Percentiles rank a stretch among this genome's conserved stretches.
phyloP scores from a whole-genome alignment of 768 basidiomycete species.

The Russula sp. region DNA sequence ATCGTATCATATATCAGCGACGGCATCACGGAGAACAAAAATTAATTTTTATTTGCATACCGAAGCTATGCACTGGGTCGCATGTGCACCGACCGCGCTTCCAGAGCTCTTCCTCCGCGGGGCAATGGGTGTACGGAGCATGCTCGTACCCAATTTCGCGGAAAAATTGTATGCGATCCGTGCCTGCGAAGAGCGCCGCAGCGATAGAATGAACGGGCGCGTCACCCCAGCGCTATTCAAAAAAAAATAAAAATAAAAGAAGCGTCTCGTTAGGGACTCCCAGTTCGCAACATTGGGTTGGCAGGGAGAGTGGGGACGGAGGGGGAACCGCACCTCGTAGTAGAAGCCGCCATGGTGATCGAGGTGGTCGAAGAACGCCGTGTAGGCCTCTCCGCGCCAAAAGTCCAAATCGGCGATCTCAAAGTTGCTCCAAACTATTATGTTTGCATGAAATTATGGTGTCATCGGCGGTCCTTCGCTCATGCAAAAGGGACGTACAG shows the following conservation, averaged over 20 bases:
- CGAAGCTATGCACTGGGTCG: constrained; percentile 48
- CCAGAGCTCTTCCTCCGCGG: constrained; percentile 32
- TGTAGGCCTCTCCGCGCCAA: constrained; percentile 78
- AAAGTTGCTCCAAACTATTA: constrained; percentile 90
- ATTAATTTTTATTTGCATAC: constrained; percentile 33
- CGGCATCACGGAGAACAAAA: too few relatives aligned
- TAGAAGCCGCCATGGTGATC: constrained; percentile 82
- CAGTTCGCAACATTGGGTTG: too few relatives aligned
- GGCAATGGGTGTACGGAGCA: constrained; percentile 60
- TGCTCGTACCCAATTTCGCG: constrained; percentile 81
- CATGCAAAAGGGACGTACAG: constrained; percentile 37
- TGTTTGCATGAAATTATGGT: not conserved
- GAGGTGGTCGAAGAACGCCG: constrained; percentile 74
- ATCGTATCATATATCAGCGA: not conserved
- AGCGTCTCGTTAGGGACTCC: too few relatives aligned
- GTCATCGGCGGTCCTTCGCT: not conserved
- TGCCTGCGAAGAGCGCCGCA: constrained; percentile 64
- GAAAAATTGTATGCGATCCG: constrained; percentile 77
- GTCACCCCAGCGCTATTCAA: constrained; percentile 78
- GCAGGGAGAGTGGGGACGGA: constrained; percentile 22
- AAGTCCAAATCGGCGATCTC: constrained; percentile 83
- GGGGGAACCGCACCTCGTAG: constrained; percentile 52
- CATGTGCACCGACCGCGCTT: constrained; percentile 41
- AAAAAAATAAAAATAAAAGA: too few relatives aligned
- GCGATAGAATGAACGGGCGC: constrained; percentile 85